phyloP scores from a whole-genome alignment of 441 rosid species.

The Arabidopsis hybrid region DNA sequence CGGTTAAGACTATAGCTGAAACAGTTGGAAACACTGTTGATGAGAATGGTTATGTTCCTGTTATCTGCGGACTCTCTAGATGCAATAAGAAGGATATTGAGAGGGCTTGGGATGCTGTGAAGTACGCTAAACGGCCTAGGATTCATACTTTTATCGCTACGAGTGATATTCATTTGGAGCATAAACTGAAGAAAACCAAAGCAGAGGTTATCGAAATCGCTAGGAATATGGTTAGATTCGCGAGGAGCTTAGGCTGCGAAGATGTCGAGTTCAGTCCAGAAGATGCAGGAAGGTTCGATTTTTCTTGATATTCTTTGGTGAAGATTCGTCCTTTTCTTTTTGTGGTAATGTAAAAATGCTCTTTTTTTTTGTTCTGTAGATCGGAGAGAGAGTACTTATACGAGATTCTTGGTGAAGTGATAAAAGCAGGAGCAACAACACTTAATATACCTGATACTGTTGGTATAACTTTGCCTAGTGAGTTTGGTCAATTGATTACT shows the following conservation, averaged over 20 bases:
- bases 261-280: slow-evolving; percentile 97
- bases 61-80: slow-evolving; percentile 88
- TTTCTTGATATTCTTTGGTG: neutral
- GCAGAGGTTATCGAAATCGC: slow-evolving; percentile 81
- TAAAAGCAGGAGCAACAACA: slow-evolving; percentile 97
- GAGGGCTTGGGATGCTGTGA: slow-evolving; percentile 93
- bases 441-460: slow-evolving; percentile 96
- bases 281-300: slow-evolving; percentile 88
- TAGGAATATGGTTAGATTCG: slow-evolving; percentile 70
- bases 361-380: slow-evolving; percentile 43
- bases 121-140: slow-evolving; percentile 80
- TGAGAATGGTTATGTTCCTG: slow-evolving; percentile 79
- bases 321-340: slow-evolving; percentile 14
- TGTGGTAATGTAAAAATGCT: neutral
- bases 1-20: slow-evolving; percentile 71
- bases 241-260: slow-evolving; percentile 87
- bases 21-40: slow-evolving; percentile 67
- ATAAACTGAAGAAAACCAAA: slow-evolving; percentile 80
- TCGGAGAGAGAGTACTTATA: slow-evolving; percentile 88
- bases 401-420: slow-evolving; percentile 86
- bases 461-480: slow-evolving; percentile 80
- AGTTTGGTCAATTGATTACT: slow-evolving; percentile 85
- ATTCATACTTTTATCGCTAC: slow-evolving; percentile 93
- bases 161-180: slow-evolving; percentile 84
- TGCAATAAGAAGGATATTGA: slow-evolving; percentile 82